Conservation (phyloP, 2,329 filamentous ascomycete species). For the Annulohypoxylon truncatum region DNA sequence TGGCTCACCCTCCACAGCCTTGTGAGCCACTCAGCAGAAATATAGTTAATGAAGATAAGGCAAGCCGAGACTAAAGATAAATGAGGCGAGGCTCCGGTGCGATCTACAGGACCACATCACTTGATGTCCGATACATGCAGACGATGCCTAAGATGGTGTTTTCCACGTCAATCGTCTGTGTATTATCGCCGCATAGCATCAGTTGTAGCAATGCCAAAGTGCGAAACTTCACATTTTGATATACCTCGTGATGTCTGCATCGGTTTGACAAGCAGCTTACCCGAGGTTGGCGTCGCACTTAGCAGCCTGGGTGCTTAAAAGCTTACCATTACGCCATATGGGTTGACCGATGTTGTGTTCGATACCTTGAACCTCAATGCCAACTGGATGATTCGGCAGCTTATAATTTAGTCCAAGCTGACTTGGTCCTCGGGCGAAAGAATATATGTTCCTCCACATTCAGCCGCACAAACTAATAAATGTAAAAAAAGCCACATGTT, state of each 20-base stretch:
- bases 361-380: background rate
- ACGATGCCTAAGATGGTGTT: constrained; percentile 6
- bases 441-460: background rate
- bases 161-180: constrained; percentile 15
- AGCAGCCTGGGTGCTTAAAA: background rate
- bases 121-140: constrained; percentile 25
- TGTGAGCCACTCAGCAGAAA: background rate
- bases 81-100: constrained; percentile 14
- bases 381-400: background rate
- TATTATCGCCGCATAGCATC: constrained; percentile 5
- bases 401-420: background rate
- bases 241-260: background rate
- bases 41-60: background rate
- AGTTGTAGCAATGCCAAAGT: background rate
- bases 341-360: constrained; percentile 15
- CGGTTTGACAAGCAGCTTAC: background rate
- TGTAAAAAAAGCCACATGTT: constrained; percentile 3
- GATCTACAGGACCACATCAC: constrained; percentile 21
- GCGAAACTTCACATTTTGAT: background rate
- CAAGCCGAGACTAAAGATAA: background rate
- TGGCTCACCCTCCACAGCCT: constrained; percentile 16
- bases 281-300: background rate
- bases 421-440: background rate
- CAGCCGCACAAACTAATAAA: constrained; percentile 21
- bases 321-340: background rate